Evolutionary conservation across 805 yeast genomes (phyloP).

Genomic region (Candida patagonica): DNA sequence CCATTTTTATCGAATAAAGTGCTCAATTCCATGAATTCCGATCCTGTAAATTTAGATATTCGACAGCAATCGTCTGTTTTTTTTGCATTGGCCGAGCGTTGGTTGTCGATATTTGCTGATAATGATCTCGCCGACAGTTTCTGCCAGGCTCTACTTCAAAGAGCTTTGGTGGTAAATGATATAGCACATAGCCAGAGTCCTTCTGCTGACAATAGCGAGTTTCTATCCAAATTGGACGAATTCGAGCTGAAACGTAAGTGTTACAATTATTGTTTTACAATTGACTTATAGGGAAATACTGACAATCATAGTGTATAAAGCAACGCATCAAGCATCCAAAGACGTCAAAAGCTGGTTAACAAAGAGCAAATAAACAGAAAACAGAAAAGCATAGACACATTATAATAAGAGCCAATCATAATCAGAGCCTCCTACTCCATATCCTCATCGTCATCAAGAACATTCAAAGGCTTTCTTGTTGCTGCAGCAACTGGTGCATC

Average conservation of each 20-base stretch:
- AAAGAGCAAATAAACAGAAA: constrained; percentile 14
- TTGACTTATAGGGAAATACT: not conserved
- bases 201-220: constrained; percentile 39
- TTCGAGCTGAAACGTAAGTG: constrained; percentile 40
- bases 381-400: constrained; percentile 5
- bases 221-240: constrained; percentile 63
- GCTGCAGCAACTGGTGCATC: constrained; percentile 6
- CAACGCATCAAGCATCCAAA: constrained; percentile 25
- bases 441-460: constrained; percentile 22
- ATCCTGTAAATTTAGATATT: constrained; percentile 55
- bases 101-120: constrained; percentile 69
- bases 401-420: no score
- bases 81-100: constrained; percentile 60
- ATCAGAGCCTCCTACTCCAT: constrained; percentile 24
- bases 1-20: constrained; percentile 56
- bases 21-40: constrained; percentile 73
- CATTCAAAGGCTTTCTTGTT: constrained; percentile 14
- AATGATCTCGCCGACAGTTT: constrained; percentile 46
- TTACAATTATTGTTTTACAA: not conserved
- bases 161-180: constrained; percentile 67
- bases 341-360: constrained; percentile 36
- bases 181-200: constrained; percentile 46
- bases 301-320: constrained; percentile 16
- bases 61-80: constrained; percentile 58
- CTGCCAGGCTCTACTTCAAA: constrained; percentile 44